Evolutionary conservation across 495 filamentous ascomycete genomes (phyloP), one percentile per base, ranked within the genome.

Genomic region (Trichoderma reesei): DNA sequence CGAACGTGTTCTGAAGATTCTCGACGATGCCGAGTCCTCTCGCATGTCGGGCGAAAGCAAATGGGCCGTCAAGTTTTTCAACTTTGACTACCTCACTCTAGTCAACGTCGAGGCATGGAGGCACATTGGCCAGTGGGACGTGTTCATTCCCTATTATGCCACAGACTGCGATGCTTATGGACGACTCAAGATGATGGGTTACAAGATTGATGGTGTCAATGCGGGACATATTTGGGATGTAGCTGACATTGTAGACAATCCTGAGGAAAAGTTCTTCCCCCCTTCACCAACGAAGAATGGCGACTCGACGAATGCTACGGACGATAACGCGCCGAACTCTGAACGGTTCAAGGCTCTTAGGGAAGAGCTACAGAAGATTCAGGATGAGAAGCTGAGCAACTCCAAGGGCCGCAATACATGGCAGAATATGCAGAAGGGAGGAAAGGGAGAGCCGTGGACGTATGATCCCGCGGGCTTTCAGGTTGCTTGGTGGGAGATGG

Each of bases 131-230:
- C 82, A 76, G 0, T 86, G 82, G 81, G 83, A 86, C 64, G 76
- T 79, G 0, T 65, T 83, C 66, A 85, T 87, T n/a, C 84, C 83
- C 1, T 86, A 83, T 66, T 86, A 86, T 65, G 76, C 72, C 64
- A 82, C 83, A 1, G 83, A 86, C 64, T 86, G 84, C 69, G 84
- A 87, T 59, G 80, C 83, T 68, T 78, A 85, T 67, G 69, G 74
- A 14, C 77, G 84, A 14, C 61, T 87, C 20, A 67, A 66, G 42
- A 84, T 86, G 83, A 68, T 66, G 13, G 72, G 74, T n/a, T 85
- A 80, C 74, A 73, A 71, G 16, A 77, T 80, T 62, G 64, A 71
- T n/a, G 73, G 80, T 51, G 71, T 65, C 39, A 66, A 72, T 26
- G 80, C 74, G 2, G 85, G 82, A 5, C 68, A 77, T 48, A 70